Base-by-base conservation (phyloP, 2,329 filamentous ascomycete species). In the Talaromyces marneffei region DNA sequence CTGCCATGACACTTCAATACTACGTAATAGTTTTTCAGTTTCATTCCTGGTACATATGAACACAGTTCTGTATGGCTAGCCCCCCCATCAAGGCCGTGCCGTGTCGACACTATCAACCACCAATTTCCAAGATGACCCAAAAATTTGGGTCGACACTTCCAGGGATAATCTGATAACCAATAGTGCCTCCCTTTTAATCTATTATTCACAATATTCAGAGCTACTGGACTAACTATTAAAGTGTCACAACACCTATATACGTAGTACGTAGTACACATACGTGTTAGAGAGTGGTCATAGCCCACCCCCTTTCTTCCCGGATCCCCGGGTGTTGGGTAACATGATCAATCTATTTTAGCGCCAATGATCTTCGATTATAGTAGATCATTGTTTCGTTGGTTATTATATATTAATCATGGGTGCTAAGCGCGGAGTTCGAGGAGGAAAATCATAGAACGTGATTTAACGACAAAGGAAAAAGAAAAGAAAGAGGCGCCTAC, bases 261-360 rank as follows among this genome's bases (percentile, higher is more conserved):
- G n/a, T n/a, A n/a, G n/a, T n/a, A n/a, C n/a, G 48, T 52, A 52
- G 25, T 33, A 31, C 27, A 35, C 48, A 14, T 33, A 52, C 18
- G 20, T 39, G 27, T 27, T 25, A 23, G 6, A 53, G n/a, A 29
- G 25, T 16, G 20, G 52, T 35, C n/a, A n/a, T n/a, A n/a, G n/a
- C n/a, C n/a, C n/a, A n/a, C 18, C 50, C 16, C 50, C 29, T n/a
- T 25, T 25, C 27, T 29, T 40, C 52, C 52, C 33, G 33, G 52
- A 39, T 55, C 35, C 52, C 52, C 18, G 52, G n/a, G 33, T 37
- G 35, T 55, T 40, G 33, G 52, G 52, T 55, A 29, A 37, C 52
- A 55, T 40, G 52, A 55, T 40, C 33, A 40, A 40, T 55, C 33
- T 40, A 55, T 55, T 55, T 39, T 55, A 55, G 52, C 52, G 52